Evolutionary conservation across 306 rosid genomes (phyloP).

Genomic region (peach (Prunus persica)): DNA sequence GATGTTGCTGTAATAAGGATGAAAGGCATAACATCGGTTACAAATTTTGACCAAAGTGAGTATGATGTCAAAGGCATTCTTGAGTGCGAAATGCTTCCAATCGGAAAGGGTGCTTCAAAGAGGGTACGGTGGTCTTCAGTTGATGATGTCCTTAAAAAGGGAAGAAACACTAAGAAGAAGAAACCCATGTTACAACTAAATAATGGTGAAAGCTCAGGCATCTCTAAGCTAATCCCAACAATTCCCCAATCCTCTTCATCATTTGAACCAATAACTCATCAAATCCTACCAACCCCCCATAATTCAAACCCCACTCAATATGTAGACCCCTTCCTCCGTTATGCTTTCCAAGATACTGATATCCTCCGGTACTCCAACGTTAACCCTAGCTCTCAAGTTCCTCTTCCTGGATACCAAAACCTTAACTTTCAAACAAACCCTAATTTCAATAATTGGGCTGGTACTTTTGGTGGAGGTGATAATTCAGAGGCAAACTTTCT

Average conservation of each 20-base stretch:
- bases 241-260: not conserved
- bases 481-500: not conserved
- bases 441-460: not conserved
- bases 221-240: not conserved
- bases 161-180: not conserved
- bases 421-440: not conserved
- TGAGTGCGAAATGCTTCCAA: constrained; percentile 8
- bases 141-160: constrained; percentile 3
- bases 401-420: not conserved
- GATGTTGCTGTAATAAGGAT: constrained; percentile 26
- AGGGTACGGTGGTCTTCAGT: not conserved
- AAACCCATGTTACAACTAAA: not conserved
- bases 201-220: not conserved
- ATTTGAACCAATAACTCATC: not conserved
- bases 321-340: not conserved
- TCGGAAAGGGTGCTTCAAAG: constrained; percentile 26
- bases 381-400: constrained; percentile 5
- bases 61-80: constrained; percentile 23
- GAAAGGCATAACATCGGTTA: constrained; percentile 6
- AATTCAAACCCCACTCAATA: not conserved
- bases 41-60: constrained; percentile 20
- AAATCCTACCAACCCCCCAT: not conserved
- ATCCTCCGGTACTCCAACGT: not conserved
- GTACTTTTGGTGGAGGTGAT: not conserved
- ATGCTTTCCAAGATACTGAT: not conserved